Percentiles rank a stretch among this genome's conserved stretches.
Evolutionary conservation across 352 stramenopile species (phyloP).

Genomic region (Phytopythium montanum): DNA sequence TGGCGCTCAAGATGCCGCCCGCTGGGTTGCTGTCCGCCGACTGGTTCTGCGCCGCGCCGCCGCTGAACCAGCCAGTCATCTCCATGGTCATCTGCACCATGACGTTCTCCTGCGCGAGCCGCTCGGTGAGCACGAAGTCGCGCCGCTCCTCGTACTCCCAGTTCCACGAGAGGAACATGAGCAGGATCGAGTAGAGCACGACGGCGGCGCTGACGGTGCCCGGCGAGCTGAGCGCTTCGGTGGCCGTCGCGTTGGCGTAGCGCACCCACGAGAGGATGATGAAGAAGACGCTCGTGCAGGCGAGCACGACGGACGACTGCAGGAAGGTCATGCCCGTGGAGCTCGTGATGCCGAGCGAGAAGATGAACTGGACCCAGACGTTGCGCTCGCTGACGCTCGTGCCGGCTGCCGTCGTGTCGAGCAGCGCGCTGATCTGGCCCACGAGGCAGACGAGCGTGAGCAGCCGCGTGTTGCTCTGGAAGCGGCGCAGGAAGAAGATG

Average conservation of each 20-base stretch:
- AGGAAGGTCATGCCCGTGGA: constrained; percentile 76
- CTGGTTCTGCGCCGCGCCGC: constrained; percentile 54
- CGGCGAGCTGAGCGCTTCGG: constrained; percentile 50
- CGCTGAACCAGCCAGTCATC: constrained; percentile 87
- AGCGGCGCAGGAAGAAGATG: constrained; percentile 54
- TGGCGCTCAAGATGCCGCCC: constrained; percentile 71
- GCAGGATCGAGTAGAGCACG: constrained; percentile 74
- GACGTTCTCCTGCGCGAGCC: constrained; percentile 80
- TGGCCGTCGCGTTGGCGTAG: constrained; percentile 25
- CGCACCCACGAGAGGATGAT: constrained; percentile 71
- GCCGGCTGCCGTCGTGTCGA: constrained; percentile 71
- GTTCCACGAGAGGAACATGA: constrained; percentile 81
- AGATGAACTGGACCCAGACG: constrained; percentile 87
- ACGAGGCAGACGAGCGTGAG: constrained; percentile 66
- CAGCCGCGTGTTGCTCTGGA: constrained; percentile 47
- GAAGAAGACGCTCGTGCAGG: constrained; percentile 65
- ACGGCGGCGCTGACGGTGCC: constrained; percentile 71
- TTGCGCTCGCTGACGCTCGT: constrained; percentile 78
- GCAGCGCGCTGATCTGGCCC: constrained; percentile 64
- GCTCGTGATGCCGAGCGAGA: constrained; percentile 78
- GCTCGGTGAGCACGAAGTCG: constrained; percentile 78
- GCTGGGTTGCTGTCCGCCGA: constrained; percentile 32
- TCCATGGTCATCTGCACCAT: constrained; percentile 89
- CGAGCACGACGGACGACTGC: constrained; percentile 54
- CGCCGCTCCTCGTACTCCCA: constrained; percentile 88